Base-by-base conservation (phyloP, 352 stramenopile genomes). In the Bremia lactucae region DNA sequence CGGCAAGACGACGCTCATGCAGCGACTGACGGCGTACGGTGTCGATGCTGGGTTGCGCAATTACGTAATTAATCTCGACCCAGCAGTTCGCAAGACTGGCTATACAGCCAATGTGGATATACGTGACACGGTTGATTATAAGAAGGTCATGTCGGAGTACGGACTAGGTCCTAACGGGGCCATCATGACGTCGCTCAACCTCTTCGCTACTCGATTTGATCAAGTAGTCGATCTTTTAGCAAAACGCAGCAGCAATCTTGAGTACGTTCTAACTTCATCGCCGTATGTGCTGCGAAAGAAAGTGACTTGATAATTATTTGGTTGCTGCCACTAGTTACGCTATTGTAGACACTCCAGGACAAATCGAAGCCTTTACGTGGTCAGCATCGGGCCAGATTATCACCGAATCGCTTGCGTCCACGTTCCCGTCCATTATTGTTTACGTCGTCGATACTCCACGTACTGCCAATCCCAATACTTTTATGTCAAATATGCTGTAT, bases 401-500 rank as follows among this genome's bases (percentile, higher is more conserved):
- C 53, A 98, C 94, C 19, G 95, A 98, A 55, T 92, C 93, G 10
- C 69, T 99, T 3, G 95, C 95, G 13, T 93, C 89, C 9, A 85
- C 95, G 7, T 98, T 99, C 68, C 96, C 96, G 40, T 99, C 95
- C 5, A 79, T 98, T 33, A 77, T 99, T 19, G 77, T 97, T 3
- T 99, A 98, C 64, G 95, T 99, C 13, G 82, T 98, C 39, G 96
- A 99, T 65, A 99, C 96, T 13, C 95, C 96, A 16, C 91, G 96
- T 45, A 96, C 92, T 0, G 77, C 85, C 14, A 97, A 74, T 31
- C 95, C 96, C 10, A 97, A 97, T 52, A 99, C 96, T 13, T 99
- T 99, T 64, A 99, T 99, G 95, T 97, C 81, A 61, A 99, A 99
- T 66, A 99, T 99, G 96, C 74, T 99, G 6, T 99, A 99, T 62